Evolutionary conservation across 352 stramenopile genomes (phyloP).

Genomic region (Achlya hypogyna): DNA sequence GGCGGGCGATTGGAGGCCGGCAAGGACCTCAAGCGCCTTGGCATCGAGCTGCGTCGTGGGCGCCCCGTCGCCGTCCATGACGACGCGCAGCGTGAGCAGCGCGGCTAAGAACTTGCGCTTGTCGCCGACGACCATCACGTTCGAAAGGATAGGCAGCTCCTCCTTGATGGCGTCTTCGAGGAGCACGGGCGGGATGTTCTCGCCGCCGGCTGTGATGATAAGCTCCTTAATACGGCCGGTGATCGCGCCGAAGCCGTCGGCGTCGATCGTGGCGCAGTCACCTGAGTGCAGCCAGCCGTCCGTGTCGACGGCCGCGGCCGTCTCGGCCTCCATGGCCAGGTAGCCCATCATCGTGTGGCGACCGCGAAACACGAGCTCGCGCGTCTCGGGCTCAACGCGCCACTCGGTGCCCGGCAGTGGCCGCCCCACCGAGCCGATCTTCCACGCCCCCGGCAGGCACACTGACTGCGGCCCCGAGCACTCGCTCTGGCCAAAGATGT

Average conservation of each 20-base stretch:
- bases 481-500: slow-evolving; percentile 88
- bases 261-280: slow-evolving; percentile 79
- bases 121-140: slow-evolving; percentile 87
- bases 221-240: slow-evolving; percentile 92
- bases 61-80: slow-evolving; percentile 43
- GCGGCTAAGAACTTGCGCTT: slow-evolving; percentile 86
- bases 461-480: slow-evolving; percentile 79
- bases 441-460: slow-evolving; percentile 67
- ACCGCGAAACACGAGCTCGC: slow-evolving; percentile 57
- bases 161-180: slow-evolving; percentile 85
- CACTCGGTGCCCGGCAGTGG: slow-evolving; percentile 44
- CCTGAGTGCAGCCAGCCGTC: slow-evolving; percentile 88
- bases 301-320: slow-evolving; percentile 50
- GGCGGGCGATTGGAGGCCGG: slow-evolving; percentile 50
- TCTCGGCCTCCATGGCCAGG: slow-evolving; percentile 47
- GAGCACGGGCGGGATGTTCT: slow-evolving; percentile 86
- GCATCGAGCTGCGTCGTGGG: slow-evolving; percentile 58
- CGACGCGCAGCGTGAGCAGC: slow-evolving; percentile 71
- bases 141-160: slow-evolving; percentile 65
- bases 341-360: slow-evolving; percentile 73
- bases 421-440: slow-evolving; percentile 72
- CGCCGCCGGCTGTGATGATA: slow-evolving; percentile 88
- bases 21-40: slow-evolving; percentile 46
- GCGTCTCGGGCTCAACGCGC: slow-evolving; percentile 25
- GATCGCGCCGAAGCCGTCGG: slow-evolving; percentile 85